Evolutionary conservation across 2,329 filamentous ascomycete species (phyloP).

Genomic region (Epichloe amarillans): DNA sequence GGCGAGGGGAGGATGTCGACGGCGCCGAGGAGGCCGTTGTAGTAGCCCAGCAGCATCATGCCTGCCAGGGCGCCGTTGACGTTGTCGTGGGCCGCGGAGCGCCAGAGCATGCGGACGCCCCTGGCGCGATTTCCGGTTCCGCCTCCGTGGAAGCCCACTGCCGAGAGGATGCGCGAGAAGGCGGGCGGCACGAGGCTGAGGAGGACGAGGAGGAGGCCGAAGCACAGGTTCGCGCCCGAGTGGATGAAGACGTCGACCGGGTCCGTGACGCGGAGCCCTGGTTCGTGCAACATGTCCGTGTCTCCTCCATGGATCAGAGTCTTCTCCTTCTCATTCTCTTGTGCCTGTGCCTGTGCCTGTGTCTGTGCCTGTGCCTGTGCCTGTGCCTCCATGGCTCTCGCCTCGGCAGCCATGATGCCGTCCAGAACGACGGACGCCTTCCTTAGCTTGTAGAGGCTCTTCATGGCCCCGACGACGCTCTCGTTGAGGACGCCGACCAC

Average conservation of each 20-base stretch:
- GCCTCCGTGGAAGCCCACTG: conserved; percentile 79
- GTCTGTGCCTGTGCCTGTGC: no score
- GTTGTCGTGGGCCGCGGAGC: conserved; percentile 71
- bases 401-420: conserved; percentile 62
- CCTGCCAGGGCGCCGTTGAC: conserved; percentile 11
- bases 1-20: conserved; percentile 62
- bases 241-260: conserved; percentile 80
- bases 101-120: conserved; percentile 80
- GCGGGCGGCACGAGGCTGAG: conserved; percentile 89
- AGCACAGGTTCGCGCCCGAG: conserved; percentile 79
- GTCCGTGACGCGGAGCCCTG: conserved; percentile 47
- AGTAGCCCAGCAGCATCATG: no score
- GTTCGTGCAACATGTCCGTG: no score
- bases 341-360: conserved; percentile 15
- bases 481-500: conserved; percentile 85
- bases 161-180: conserved; percentile 72
- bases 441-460: conserved; percentile 82
- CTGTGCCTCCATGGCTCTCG: conserved; percentile 26
- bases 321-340: conserved; percentile 16
- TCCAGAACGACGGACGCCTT: conserved; percentile 81
- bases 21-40: conserved; percentile 48
- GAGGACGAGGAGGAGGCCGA: conserved; percentile 70
- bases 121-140: conserved; percentile 82
- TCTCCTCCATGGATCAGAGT: neutral
- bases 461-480: conserved; percentile 79